Evolutionary conservation across 2,329 filamentous ascomycete species (phyloP).

Genomic region (Curvularia verruculosa): DNA sequence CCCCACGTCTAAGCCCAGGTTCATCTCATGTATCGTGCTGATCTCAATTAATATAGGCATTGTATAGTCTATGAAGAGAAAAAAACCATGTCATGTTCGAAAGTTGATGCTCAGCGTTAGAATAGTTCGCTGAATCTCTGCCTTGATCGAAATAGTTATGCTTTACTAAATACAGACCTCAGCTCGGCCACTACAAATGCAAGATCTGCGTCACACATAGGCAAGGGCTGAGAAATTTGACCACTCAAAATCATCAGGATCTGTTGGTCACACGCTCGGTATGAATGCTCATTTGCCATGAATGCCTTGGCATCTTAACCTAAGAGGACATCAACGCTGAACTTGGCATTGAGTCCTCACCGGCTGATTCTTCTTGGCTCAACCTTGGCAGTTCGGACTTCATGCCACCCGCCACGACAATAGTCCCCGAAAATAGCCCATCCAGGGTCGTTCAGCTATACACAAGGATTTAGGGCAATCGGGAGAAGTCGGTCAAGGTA

Average conservation of each 20-base stretch:
- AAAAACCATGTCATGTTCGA: not conserved
- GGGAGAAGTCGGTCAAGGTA: not conserved
- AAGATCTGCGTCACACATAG: not conserved
- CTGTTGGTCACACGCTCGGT: not conserved
- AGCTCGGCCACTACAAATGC: not conserved
- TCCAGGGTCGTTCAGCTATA: not conserved
- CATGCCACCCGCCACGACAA: not conserved
- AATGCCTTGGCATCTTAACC: not conserved
- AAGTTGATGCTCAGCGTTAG: not conserved
- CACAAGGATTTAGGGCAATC: not conserved
- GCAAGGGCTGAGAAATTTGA: not conserved
- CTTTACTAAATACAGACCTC: not conserved
- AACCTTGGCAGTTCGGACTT: not conserved
- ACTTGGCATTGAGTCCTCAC: not conserved
- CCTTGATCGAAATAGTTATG: not conserved
- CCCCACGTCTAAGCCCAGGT: not conserved
- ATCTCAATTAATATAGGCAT: not conserved
- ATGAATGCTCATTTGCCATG: not conserved
- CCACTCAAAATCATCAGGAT: not conserved
- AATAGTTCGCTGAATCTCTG: not conserved
- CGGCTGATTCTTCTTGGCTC: not conserved
- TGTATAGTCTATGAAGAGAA: not conserved
- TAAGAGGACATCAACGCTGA: not conserved
- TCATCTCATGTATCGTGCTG: not conserved
- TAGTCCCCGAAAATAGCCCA: not conserved